phyloP scores from a whole-genome alignment of 179 eudicot species.

The Dionaea muscipula region DNA sequence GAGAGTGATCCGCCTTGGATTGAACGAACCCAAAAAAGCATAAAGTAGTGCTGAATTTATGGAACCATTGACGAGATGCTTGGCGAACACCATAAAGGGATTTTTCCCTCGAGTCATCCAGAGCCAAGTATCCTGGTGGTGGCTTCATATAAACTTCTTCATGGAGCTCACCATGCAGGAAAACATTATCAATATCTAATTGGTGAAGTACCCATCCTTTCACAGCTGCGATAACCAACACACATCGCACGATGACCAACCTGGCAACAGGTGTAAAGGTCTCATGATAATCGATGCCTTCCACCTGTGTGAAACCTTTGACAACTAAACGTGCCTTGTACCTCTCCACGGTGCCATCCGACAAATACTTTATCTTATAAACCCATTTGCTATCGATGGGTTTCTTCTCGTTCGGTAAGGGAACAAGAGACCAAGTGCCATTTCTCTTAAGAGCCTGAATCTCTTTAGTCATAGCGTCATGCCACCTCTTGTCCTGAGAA shows the following conservation, averaged over 20 bases:
- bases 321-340: slow-evolving; percentile 8
- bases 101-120: neutral
- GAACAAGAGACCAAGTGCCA: neutral
- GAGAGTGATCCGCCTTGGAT: neutral
- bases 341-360: slow-evolving; percentile 6
- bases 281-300: slow-evolving; percentile 7
- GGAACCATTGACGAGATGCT: neutral
- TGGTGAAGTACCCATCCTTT: neutral
- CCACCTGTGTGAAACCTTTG: slow-evolving; percentile 3
- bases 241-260: neutral
- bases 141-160: slow-evolving; percentile 8
- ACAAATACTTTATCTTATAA: slow-evolving; percentile 1
- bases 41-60: neutral
- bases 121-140: neutral
- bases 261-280: slow-evolving; percentile 9
- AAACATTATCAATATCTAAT: slow-evolving; percentile 6
- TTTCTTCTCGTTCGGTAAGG: neutral
- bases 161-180: slow-evolving; percentile 6
- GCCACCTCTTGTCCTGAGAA: neutral
- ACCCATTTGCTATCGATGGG: slow-evolving; percentile 5
- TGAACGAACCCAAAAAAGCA: neutral
- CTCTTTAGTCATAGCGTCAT: slow-evolving; percentile 1
- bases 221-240: neutral
- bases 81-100: neutral
- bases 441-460: neutral